phyloP scores from a whole-genome alignment of 495 filamentous ascomycete species.

The Apodospora peruviana region DNA sequence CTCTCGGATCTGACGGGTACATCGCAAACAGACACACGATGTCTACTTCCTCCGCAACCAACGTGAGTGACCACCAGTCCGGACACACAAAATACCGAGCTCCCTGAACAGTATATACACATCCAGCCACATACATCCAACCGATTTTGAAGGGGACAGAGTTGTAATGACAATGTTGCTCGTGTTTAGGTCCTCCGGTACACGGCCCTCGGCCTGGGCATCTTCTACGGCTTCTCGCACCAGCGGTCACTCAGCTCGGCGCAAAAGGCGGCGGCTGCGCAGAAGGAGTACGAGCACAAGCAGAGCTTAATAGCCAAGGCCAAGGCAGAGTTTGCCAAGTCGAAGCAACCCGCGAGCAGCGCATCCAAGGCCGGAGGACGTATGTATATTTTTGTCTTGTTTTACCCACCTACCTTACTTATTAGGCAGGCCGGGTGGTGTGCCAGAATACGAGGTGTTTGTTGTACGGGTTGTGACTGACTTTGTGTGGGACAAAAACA shows the following conservation, averaged over 20 bases:
- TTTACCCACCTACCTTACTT: neutral
- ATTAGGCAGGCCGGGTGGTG: neutral
- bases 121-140: too few species aligned
- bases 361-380: constrained; percentile 52
- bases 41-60: constrained; percentile 56
- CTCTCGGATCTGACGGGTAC: too few species aligned
- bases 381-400: too few species aligned
- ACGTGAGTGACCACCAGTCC: constrained; percentile 43
- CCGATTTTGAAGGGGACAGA: too few species aligned
- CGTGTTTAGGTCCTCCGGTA: constrained; percentile 98
- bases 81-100: neutral
- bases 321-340: constrained; percentile 81
- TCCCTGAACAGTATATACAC: too few species aligned
- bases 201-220: constrained; percentile 77
- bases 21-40: too few species aligned
- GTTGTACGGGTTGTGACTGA: neutral
- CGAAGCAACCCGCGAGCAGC: constrained; percentile 58
- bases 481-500: constrained; percentile 2
- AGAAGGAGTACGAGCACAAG: constrained; percentile 83
- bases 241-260: constrained; percentile 67
- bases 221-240: constrained; percentile 90
- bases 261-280: constrained; percentile 57
- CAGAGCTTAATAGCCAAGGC: constrained; percentile 81
- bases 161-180: too few species aligned
- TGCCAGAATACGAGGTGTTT: neutral